These are phyloP conservation scores for Pilatotrama ljubarskyi DNA, from an alignment of 768 basidiomycete species.

Conservation along the genomic window DNA sequence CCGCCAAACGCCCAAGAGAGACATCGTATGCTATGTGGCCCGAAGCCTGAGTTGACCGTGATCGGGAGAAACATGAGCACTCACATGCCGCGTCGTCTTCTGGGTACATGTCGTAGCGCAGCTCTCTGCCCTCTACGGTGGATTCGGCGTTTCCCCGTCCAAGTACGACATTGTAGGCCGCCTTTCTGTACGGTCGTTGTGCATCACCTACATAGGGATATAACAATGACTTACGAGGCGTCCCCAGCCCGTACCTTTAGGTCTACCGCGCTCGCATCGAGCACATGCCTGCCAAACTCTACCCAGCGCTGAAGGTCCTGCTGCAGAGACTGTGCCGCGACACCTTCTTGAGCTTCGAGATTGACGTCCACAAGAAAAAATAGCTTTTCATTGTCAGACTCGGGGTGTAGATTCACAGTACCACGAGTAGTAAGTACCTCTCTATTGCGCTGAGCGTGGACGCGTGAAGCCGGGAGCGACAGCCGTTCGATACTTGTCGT, in stretches of 20 bases:
- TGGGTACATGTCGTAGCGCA: slow-evolving; percentile 5
- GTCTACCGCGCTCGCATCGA: slow-evolving; percentile 8
- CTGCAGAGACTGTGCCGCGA: not conserved
- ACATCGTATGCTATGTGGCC: not conserved
- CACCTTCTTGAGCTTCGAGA: slow-evolving; percentile 14
- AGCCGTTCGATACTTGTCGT: slow-evolving; percentile 88
- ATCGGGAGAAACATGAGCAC: not conserved
- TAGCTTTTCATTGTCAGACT: slow-evolving; percentile 28
- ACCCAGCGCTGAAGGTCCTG: slow-evolving; percentile 1
- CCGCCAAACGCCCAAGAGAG: slow-evolving; percentile 19
- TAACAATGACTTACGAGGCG: not conserved
- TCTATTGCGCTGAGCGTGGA: slow-evolving; percentile 47
- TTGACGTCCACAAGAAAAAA: slow-evolving; percentile 26
- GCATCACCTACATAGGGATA: not conserved
- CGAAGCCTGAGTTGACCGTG: not conserved
- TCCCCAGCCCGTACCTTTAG: not conserved
- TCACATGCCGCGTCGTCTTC: not conserved
- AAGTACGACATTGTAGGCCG: slow-evolving; percentile 18
- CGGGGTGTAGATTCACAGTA: not conserved
- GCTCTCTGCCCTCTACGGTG: slow-evolving; percentile 11
- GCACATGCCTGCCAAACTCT: not conserved
- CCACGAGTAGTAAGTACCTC: slow-evolving; percentile 20
- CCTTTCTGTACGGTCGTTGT: not conserved
- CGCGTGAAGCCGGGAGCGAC: slow-evolving; percentile 62
- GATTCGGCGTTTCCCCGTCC: not conserved